A percentile compares a stretch with the other conserved stretches of the same genome.
Conservation (phyloP, 306 rosid genomes). For the Cucumis hystrix region DNA sequence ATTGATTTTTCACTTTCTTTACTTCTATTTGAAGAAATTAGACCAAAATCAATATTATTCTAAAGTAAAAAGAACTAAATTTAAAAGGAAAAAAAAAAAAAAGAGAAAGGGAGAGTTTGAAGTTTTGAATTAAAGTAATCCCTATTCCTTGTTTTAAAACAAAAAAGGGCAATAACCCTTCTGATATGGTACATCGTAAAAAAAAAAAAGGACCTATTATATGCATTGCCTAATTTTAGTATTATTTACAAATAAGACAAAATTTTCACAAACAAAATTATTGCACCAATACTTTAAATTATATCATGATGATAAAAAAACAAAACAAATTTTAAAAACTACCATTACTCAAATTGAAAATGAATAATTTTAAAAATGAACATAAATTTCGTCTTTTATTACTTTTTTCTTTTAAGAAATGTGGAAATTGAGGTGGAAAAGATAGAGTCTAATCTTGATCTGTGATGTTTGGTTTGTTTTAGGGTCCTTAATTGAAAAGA, state of each 20-base stretch:
- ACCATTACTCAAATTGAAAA: too few relatives aligned
- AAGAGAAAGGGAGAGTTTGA: not conserved
- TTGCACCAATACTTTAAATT: not conserved
- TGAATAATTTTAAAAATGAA: too few relatives aligned
- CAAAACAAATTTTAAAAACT: not conserved
- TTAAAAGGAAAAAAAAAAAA: not conserved
- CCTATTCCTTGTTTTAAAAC: not conserved
- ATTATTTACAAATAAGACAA: not conserved
- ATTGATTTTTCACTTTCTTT: not conserved
- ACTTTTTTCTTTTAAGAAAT: too few relatives aligned
- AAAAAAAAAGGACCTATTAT: not conserved
- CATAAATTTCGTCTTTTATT: too few relatives aligned
- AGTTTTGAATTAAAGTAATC: not conserved
- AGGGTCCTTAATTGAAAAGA: not conserved
- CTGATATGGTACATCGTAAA: not conserved
- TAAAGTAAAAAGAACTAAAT: not conserved
- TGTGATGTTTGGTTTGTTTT: not conserved
- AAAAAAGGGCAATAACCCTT: not conserved
- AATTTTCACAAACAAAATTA: not conserved
- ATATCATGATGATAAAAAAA: not conserved
- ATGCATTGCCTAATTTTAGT: not conserved
- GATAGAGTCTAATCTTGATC: not conserved
- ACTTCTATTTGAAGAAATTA: not conserved
- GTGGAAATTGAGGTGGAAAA: not conserved
- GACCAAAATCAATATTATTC: not conserved